Conservation (phyloP, 371 early-diverging fungal species). For the Mucor irregularis region DNA sequence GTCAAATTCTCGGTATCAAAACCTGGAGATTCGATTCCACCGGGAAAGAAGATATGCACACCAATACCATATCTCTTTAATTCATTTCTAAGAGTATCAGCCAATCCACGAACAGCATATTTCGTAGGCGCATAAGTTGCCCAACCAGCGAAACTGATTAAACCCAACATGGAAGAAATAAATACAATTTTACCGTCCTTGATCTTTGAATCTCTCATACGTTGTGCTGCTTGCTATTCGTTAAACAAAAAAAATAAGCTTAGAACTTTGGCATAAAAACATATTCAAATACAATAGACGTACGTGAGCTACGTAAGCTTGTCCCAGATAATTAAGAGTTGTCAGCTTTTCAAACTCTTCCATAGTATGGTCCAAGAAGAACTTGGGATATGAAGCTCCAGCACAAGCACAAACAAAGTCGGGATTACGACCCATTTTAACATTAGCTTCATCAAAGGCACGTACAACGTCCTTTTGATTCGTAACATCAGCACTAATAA, state of each 20-base stretch:
- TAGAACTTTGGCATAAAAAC: background rate
- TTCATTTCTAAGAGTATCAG: constrained; percentile 76
- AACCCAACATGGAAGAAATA: constrained; percentile 76
- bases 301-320: constrained; percentile 75
- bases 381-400: constrained; percentile 71
- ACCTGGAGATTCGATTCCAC: constrained; percentile 82
- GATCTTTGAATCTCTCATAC: constrained; percentile 63
- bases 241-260: background rate
- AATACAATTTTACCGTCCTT: constrained; percentile 73
- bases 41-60: constrained; percentile 81
- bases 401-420: constrained; percentile 84
- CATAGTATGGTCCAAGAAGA: constrained; percentile 70
- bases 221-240: constrained; percentile 61
- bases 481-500: constrained; percentile 65
- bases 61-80: constrained; percentile 66
- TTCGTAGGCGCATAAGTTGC: constrained; percentile 85
- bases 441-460: constrained; percentile 66
- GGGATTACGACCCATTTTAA: constrained; percentile 55
- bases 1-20: constrained; percentile 77
- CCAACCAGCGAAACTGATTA: constrained; percentile 83
- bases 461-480: constrained; percentile 51
- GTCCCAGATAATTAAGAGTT: constrained; percentile 82
- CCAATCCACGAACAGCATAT: constrained; percentile 79
- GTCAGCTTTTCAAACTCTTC: constrained; percentile 65
- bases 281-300: background rate